Conservation (phyloP, 148 eudicot genomes). For the Rhododendron griersonianum region DNA sequence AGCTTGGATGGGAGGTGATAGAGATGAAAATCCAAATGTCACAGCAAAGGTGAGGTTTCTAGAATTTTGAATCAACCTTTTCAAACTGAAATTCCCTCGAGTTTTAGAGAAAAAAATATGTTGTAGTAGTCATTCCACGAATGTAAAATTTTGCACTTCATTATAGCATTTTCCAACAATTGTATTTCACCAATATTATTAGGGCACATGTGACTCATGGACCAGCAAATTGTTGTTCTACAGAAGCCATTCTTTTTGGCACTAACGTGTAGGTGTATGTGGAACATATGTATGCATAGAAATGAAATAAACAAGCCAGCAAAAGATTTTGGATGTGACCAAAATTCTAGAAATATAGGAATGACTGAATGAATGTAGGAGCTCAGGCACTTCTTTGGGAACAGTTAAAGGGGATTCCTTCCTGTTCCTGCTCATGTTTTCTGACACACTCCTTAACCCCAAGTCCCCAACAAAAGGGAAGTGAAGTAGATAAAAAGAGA, state of each 20-base stretch:
- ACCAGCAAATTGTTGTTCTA: not conserved
- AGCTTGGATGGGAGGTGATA: slow-evolving; percentile 98
- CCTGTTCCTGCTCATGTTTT: not conserved
- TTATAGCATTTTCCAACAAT: not conserved
- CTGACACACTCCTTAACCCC: not conserved
- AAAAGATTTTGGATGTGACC: not conserved
- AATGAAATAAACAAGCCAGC: not conserved
- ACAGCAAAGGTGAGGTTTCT: slow-evolving; percentile 66
- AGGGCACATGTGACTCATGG: not conserved
- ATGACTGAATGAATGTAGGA: too few species aligned
- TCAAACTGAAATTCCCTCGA: not conserved
- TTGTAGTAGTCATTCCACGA: not conserved
- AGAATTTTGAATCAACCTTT: not conserved
- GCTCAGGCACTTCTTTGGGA: not conserved
- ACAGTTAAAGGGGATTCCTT: not conserved
- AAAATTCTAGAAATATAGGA: not conserved
- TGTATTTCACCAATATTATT: not conserved
- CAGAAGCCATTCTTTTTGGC: not conserved
- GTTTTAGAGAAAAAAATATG: not conserved
- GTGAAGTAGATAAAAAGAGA: not conserved
- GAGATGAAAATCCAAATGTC: slow-evolving; percentile 97
- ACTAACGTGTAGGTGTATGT: not conserved
- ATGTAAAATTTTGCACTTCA: not conserved
- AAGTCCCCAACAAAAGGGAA: not conserved
- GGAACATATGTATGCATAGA: not conserved